Evolutionary conservation across 768 basidiomycete species (phyloP).

Genomic region (Russula sp.): DNA sequence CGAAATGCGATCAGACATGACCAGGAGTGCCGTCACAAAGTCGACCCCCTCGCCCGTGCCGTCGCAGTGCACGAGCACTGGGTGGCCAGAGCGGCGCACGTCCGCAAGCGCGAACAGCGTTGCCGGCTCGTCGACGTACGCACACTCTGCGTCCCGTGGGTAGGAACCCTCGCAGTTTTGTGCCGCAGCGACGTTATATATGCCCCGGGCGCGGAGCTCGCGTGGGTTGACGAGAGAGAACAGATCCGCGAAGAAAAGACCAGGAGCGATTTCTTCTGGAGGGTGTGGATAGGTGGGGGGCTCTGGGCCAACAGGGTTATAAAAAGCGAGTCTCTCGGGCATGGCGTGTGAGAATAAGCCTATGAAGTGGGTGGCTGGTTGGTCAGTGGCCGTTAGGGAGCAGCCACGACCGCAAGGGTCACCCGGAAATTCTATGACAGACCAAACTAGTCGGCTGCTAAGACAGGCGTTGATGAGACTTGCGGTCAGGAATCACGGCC

Average conservation of each 20-base stretch:
- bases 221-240: slow-evolving; percentile 14
- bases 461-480: too few relatives aligned
- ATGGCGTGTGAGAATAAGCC: not conserved
- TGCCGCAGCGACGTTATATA: slow-evolving; percentile 13
- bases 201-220: slow-evolving; percentile 1
- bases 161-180: slow-evolving; percentile 13
- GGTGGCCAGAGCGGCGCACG: slow-evolving; percentile 12
- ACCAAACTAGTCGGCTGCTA: not conserved
- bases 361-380: not conserved
- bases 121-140: slow-evolving; percentile 15
- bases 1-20: slow-evolving; percentile 11
- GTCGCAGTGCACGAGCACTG: slow-evolving; percentile 15
- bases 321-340: slow-evolving; percentile 4
- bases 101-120: slow-evolving; percentile 14
- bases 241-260: slow-evolving; percentile 15
- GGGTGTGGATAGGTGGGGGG: slow-evolving; percentile 14
- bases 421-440: not conserved
- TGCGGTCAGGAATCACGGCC: not conserved
- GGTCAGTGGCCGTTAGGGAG: not conserved
- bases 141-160: slow-evolving; percentile 12
- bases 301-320: slow-evolving; percentile 5
- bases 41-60: slow-evolving; percentile 17
- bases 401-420: not conserved
- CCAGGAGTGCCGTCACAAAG: slow-evolving; percentile 9
- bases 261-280: slow-evolving; percentile 8